Evolutionary conservation across 106 monocot species (phyloP).

Genomic region (Ottelia alismoides): DNA sequence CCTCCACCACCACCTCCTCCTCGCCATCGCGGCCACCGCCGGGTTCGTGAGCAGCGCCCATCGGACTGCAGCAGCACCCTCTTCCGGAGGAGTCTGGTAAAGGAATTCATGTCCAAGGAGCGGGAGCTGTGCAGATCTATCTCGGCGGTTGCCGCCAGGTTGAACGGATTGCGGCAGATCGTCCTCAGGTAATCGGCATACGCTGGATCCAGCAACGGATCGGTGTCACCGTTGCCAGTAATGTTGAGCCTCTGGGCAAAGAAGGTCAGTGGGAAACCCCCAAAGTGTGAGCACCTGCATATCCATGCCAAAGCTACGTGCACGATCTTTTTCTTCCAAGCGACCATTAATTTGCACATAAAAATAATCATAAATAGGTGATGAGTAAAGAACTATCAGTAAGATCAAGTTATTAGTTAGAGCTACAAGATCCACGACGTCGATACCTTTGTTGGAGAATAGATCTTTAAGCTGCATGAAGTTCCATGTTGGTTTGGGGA

Average conservation of each 20-base stretch:
- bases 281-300: constrained; percentile 17
- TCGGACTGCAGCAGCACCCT: background rate
- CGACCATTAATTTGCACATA: too few species aligned
- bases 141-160: background rate
- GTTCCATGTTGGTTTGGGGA: constrained; percentile 22
- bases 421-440: constrained; percentile 23
- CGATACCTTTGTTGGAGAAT: constrained; percentile 23
- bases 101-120: background rate
- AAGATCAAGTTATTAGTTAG: too few species aligned
- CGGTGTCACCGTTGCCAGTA: background rate
- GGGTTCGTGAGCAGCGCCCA: background rate
- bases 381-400: too few species aligned
- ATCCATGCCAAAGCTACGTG: too few species aligned
- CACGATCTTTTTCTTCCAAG: too few species aligned
- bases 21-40: background rate
- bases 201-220: background rate
- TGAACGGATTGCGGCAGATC: background rate
- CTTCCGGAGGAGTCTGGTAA: background rate
- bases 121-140: background rate
- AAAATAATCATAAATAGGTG: too few species aligned
- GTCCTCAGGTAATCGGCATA: background rate
- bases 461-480: constrained; percentile 6
- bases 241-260: background rate
- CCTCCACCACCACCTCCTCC: too few species aligned
- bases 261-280: background rate